A percentile compares a stretch with the other conserved stretches of the same genome.
phyloP scores from a whole-genome alignment of 1,284 basidiomycete genomes.

The Amylostereum chailletii region DNA sequence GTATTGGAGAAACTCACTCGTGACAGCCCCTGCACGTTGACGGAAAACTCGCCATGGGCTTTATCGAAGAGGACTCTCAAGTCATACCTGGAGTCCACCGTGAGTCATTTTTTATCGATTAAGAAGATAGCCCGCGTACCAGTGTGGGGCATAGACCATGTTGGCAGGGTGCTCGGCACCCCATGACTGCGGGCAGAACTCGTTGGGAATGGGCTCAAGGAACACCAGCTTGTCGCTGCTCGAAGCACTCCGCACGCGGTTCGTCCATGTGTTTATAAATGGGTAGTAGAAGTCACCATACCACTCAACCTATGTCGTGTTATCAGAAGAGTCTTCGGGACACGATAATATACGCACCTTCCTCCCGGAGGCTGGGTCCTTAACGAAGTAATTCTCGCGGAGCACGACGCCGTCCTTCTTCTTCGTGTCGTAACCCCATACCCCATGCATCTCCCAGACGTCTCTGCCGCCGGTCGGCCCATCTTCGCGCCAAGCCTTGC shows the following conservation, averaged over 20 bases:
- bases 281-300: constrained; percentile 85
- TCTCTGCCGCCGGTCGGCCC: constrained; percentile 69
- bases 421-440: constrained; percentile 83
- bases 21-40: constrained; percentile 86
- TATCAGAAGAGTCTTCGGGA: background rate
- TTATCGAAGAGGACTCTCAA: constrained; percentile 80
- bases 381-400: constrained; percentile 81
- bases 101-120: background rate
- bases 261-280: constrained; percentile 67
- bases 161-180: constrained; percentile 55
- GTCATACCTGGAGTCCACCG: constrained; percentile 67
- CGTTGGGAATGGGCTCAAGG: constrained; percentile 84
- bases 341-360: constrained; percentile 30
- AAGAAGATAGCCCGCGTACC: constrained; percentile 36
- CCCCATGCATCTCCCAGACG: constrained; percentile 86
- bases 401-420: constrained; percentile 70
- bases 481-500: constrained; percentile 60
- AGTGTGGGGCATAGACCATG: constrained; percentile 88
- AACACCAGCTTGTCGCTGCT: constrained; percentile 63
- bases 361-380: constrained; percentile 51
- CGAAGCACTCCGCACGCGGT: constrained; percentile 45
- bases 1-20: constrained; percentile 39
- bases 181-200: constrained; percentile 80
- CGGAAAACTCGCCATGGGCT: constrained; percentile 71
- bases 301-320: constrained; percentile 56